Percentiles rank a stretch among this genome's conserved stretches.
Evolutionary conservation across 2,329 filamentous ascomycete species (phyloP).

Genomic region (Fusarium sp.): DNA sequence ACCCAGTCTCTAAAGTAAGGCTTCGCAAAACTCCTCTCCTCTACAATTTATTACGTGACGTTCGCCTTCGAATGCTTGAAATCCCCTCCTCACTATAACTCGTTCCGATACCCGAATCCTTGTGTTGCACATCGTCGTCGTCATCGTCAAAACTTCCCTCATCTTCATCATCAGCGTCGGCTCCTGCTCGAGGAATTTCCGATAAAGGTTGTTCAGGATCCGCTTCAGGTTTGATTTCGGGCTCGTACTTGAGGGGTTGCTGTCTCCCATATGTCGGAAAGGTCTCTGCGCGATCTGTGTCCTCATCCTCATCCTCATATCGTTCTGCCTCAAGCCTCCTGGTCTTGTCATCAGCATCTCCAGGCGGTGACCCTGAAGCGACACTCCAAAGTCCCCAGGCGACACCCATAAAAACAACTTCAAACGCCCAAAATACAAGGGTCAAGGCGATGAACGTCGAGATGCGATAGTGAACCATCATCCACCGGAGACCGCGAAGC

Average conservation of each 20-base stretch:
- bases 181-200: slow-evolving; percentile 51
- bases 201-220: slow-evolving; percentile 48
- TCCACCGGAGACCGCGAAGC: slow-evolving; percentile 80
- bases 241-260: slow-evolving; percentile 56
- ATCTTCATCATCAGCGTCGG: slow-evolving; percentile 61
- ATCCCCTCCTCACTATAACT: slow-evolving; percentile 59
- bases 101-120: slow-evolving; percentile 66
- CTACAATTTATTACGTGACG: slow-evolving; percentile 41
- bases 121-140: slow-evolving; percentile 45
- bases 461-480: slow-evolving; percentile 88
- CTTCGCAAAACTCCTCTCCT: slow-evolving; percentile 1
- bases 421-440: slow-evolving; percentile 79
- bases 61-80: slow-evolving; percentile 48
- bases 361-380: slow-evolving; percentile 44
- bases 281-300: slow-evolving; percentile 57
- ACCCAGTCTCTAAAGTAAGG: not conserved
- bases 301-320: slow-evolving; percentile 47
- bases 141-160: slow-evolving; percentile 52
- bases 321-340: slow-evolving; percentile 24
- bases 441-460: slow-evolving; percentile 77
- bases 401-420: slow-evolving; percentile 73
- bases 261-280: slow-evolving; percentile 59
- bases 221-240: slow-evolving; percentile 52
- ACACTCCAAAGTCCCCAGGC: slow-evolving; percentile 71
- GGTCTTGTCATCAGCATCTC: slow-evolving; percentile 10